Evolutionary conservation across 1,284 basidiomycete genomes (phyloP), one percentile per base, ranked within the genome.

Genomic region (Pascua sp.): DNA sequence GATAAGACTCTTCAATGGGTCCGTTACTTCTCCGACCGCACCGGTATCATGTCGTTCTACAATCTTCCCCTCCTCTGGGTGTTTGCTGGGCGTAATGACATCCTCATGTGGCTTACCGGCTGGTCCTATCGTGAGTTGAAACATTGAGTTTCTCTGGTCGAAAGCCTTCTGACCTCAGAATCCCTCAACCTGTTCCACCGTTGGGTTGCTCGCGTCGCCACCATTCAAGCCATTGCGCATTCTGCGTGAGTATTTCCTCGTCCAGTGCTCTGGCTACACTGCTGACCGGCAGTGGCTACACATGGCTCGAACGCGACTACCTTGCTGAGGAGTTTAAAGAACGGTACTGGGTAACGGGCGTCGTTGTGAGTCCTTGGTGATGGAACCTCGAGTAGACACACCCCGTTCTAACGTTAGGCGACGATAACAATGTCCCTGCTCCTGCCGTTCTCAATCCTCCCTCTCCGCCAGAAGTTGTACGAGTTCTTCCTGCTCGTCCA

Each of bases 61-160:
- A 67, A 69, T 49, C 17, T 67, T 37, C 59, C 64, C 2, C 60
- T 68, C 10, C 51, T 67, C 8, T 69, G 60, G 61, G 37, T 51
- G 8, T 47, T 66, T 10, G 67, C 67, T 0, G 65, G 66, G 10
- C 47, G 67, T 38, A 69, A 71, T 51, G 65, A 68, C 51, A 52
- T 67, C 13, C 42, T 71, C 32, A 59, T 69, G 9, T 71, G 65
- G 67, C 16, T 69, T 4, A 67, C 67, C n/a, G 69, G 69, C 12
- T 71, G 67, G 65, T 68, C 66, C 3, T 69, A 55, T 51, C 44
- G 66, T 64, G 36, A 54, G 63, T 54, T 8, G 1, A n/a, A 13
- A 2, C 8, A 8, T 18, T 2, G 4, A 16, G 17, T 9, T 13
- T 5, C n/a, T 11, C 18, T 9, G 32, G 10, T 3, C 11, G 11